Percentiles rank a stretch among this genome's conserved stretches.
Evolutionary conservation across 1,139 yeast genomes (phyloP).

Genomic region (Saccharomyces hybrid): DNA sequence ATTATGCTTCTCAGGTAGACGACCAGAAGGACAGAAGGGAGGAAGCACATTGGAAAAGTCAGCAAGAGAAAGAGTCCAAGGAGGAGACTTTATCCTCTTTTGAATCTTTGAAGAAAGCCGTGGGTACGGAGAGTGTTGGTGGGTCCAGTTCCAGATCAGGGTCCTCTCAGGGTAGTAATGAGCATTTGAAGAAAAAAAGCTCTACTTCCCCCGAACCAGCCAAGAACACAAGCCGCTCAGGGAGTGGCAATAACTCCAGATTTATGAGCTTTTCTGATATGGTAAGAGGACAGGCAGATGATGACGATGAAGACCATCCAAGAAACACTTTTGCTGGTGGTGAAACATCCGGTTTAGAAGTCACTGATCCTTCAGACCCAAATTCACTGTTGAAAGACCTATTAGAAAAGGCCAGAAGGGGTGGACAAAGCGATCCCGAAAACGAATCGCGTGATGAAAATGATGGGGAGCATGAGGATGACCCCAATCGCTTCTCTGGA

Average conservation of each 20-base stretch:
- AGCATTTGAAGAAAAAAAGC: not conserved
- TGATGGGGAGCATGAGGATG: constrained; percentile 25
- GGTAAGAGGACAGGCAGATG: constrained; percentile 38
- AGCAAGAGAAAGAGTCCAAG: not conserved
- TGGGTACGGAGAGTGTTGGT: not conserved
- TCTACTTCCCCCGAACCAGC: constrained; percentile 1
- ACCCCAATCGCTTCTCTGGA: constrained; percentile 42
- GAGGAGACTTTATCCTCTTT: not conserved
- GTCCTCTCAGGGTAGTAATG: not conserved
- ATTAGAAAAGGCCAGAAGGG: constrained; percentile 49
- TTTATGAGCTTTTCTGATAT: constrained; percentile 49
- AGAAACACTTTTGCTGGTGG: constrained; percentile 83
- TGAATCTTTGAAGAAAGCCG: not conserved
- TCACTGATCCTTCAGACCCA: constrained; percentile 73
- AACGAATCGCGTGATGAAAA: constrained; percentile 27
- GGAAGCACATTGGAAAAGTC: not conserved
- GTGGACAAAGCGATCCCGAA: constrained; percentile 34
- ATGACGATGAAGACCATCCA: constrained; percentile 59
- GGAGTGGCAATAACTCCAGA: constrained; percentile 26
- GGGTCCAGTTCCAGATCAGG: not conserved
- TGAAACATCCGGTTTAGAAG: constrained; percentile 88
- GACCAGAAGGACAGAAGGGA: not conserved
- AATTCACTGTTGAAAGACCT: constrained; percentile 48
- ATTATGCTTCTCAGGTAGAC: constrained; percentile 19
- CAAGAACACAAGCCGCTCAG: not conserved